Conservation (phyloP, 176 grass and related monocot species). For the Rhynchospora breviuscula region DNA sequence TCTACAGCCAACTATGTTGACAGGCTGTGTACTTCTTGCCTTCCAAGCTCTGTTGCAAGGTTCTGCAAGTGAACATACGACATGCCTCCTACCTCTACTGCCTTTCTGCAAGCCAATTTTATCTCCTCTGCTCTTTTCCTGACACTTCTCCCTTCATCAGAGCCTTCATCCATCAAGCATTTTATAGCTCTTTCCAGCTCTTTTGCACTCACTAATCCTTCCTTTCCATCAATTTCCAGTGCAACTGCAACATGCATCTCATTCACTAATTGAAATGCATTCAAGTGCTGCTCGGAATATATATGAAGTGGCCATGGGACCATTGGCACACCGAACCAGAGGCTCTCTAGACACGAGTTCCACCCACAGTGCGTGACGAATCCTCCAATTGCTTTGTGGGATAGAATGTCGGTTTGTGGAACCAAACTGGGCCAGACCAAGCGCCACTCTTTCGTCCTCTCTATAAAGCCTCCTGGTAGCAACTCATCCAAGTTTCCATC, state of each 20-base stretch:
- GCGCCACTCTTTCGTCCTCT: no score
- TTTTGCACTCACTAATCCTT: constrained; percentile 45
- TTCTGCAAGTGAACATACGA: constrained; percentile 30
- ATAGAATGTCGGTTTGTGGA: no score
- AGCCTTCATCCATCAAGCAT: constrained; percentile 29
- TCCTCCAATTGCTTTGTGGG: no score
- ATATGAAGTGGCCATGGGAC: no score
- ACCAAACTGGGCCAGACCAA: no score
- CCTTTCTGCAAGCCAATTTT: constrained; percentile 35
- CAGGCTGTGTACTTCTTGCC: no score
- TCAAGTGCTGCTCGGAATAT: constrained; percentile 21
- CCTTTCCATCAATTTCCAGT: constrained; percentile 31
- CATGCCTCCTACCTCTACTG: constrained; percentile 38
- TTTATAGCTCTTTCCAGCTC: constrained; percentile 40
- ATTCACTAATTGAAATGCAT: constrained; percentile 49
- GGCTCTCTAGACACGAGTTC: no score
- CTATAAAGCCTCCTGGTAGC: no score
- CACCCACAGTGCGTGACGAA: no score
- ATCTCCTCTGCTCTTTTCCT: constrained; percentile 39
- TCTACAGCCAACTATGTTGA: no score
- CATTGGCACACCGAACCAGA: no score
- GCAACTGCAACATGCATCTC: constrained; percentile 50
- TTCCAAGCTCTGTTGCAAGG: constrained; percentile 31
- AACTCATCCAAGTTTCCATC: no score
- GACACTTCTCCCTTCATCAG: constrained; percentile 38